Evolutionary conservation across 768 basidiomycete genomes (phyloP).

Genomic region (Termitomyces sp.): DNA sequence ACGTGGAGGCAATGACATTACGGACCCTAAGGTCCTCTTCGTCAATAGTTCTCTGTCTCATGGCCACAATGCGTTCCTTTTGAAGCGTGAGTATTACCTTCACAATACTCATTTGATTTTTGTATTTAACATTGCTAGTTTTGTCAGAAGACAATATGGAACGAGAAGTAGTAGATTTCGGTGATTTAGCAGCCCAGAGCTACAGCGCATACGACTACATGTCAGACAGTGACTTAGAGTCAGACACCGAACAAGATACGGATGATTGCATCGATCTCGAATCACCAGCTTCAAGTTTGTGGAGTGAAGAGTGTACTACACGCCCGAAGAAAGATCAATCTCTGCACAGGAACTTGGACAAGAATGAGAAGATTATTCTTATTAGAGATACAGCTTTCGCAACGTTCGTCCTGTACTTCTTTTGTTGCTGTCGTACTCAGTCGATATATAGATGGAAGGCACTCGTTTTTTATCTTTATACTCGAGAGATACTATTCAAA

Average conservation of each 20-base stretch:
- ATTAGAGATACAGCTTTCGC: constrained; percentile 14
- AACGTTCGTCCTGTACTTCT: constrained; percentile 11
- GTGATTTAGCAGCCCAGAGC: background rate
- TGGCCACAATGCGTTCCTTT: constrained; percentile 13
- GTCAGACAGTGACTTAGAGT: constrained; percentile 18
- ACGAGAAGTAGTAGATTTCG: constrained; percentile 3
- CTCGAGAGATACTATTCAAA: constrained; percentile 23
- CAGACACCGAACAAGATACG: background rate
- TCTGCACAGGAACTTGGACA: background rate
- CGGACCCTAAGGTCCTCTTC: constrained; percentile 12
- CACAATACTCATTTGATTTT: background rate
- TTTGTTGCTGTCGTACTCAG: background rate
- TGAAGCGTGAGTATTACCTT: constrained; percentile 6
- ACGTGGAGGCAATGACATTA: constrained; percentile 1
- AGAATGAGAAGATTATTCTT: constrained; percentile 12
- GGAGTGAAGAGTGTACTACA: background rate
- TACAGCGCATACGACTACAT: constrained; percentile 12
- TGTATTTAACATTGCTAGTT: constrained; percentile 1
- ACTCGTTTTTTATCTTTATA: constrained; percentile 34
- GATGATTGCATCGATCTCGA: background rate
- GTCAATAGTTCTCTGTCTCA: constrained; percentile 11
- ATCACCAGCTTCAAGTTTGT: background rate
- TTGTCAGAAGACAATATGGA: constrained; percentile 3
- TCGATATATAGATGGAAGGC: constrained; percentile 26
- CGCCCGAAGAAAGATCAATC: background rate